Conservation (phyloP, 1,139 yeast genomes). For the Arxiozyma telluris region DNA sequence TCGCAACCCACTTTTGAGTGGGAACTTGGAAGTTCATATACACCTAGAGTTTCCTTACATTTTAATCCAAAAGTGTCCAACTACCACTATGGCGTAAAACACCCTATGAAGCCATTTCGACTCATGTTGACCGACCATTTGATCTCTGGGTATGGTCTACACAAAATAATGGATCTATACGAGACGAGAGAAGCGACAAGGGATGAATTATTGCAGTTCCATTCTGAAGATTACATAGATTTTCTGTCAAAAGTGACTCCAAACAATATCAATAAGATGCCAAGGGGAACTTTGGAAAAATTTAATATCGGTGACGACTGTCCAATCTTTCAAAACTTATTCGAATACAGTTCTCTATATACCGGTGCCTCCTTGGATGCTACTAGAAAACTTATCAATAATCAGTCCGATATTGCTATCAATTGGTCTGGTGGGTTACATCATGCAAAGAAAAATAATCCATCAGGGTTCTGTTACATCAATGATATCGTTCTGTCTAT, state of each 20-base stretch:
- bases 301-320: conserved; percentile 97
- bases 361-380: conserved; percentile 95
- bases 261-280: conserved; percentile 54
- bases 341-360: conserved; percentile 75
- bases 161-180: conserved; percentile 84
- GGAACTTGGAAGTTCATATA: conserved; percentile 35
- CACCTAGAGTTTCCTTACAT: conserved; percentile 72
- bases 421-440: conserved; percentile 97
- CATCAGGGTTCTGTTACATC: conserved; percentile 91
- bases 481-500: conserved; percentile 91
- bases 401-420: conserved; percentile 89
- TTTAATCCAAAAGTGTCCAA: conserved; percentile 74
- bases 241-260: conserved; percentile 78
- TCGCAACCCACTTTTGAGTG: conserved; percentile 44
- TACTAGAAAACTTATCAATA: conserved; percentile 68
- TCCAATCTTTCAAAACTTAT: conserved; percentile 93
- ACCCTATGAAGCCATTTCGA: conserved; percentile 98
- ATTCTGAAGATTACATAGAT: conserved; percentile 78
- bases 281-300: conserved; percentile 49
- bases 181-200: conserved; percentile 74
- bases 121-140: conserved; percentile 89
- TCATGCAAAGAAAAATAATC: conserved; percentile 91
- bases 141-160: conserved; percentile 74
- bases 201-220: conserved; percentile 72
- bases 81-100: conserved; percentile 84